A percentile compares a stretch with the other conserved stretches of the same genome.
These are phyloP conservation scores for Botrytis pseudocinerea DNA, from an alignment of 2,329 filamentous ascomycete species.

Conservation along the genomic window DNA sequence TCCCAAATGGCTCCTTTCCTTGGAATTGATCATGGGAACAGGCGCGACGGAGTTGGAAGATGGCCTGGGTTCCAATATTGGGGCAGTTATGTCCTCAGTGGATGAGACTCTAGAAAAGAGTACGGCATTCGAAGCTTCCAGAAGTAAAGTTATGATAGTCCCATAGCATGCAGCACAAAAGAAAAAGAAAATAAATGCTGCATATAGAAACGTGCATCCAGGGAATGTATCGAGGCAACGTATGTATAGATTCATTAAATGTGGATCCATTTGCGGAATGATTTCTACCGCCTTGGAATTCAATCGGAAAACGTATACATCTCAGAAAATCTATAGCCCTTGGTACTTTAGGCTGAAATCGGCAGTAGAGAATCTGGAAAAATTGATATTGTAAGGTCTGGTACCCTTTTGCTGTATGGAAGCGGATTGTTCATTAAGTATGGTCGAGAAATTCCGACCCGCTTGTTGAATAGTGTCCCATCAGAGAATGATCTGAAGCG, in stretches of 20 bases:
- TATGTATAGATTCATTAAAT: neutral
- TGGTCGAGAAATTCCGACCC: neutral
- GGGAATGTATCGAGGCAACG: neutral
- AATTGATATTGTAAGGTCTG: neutral
- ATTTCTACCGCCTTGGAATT: neutral
- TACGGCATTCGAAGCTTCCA: neutral
- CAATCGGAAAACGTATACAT: neutral
- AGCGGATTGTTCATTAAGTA: neutral
- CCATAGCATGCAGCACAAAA: neutral
- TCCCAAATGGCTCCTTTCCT: neutral
- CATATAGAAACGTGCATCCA: neutral
- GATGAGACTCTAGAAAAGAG: neutral
- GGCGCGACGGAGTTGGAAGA: neutral
- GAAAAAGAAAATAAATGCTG: neutral
- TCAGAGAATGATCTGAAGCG: neutral
- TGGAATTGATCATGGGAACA: neutral
- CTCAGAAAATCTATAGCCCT: neutral
- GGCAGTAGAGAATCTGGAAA: constrained; percentile 4
- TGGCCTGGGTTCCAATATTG: neutral
- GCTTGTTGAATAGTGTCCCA: neutral
- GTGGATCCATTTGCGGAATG: neutral
- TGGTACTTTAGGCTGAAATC: neutral
- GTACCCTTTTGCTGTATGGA: neutral
- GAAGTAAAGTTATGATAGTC: neutral
- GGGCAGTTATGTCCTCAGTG: neutral